These are phyloP conservation scores for Terana coerulea DNA, from an alignment of 768 basidiomycete species.

Conservation along the genomic window DNA sequence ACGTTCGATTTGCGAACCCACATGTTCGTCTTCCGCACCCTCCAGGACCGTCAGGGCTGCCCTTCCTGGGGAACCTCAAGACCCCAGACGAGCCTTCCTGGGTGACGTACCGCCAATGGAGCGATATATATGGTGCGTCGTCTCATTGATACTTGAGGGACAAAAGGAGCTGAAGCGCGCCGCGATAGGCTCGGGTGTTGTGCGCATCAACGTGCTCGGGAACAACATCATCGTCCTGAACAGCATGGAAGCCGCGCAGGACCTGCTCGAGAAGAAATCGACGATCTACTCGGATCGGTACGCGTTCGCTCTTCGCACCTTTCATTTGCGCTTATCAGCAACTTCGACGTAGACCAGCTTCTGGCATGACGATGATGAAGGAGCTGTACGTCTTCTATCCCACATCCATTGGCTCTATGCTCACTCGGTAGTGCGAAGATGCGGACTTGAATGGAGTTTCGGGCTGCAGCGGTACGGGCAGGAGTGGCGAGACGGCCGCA, in stretches of 20 bases:
- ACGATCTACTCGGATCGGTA: conserved; percentile 18
- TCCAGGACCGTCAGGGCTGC: conserved; percentile 5
- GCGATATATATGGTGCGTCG: not conserved
- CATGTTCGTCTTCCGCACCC: not conserved
- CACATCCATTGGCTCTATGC: not conserved
- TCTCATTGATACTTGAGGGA: not conserved
- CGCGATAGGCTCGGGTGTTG: conserved; percentile 14
- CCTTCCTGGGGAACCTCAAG: not conserved
- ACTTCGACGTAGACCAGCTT: not conserved
- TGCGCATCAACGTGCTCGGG: conserved; percentile 14
- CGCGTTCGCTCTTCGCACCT: not conserved
- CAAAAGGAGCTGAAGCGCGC: not conserved
- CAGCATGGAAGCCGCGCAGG: conserved; percentile 10
- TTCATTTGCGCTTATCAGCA: not conserved
- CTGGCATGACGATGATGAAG: conserved; percentile 1
- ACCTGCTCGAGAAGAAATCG: conserved; percentile 20
- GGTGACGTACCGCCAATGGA: not conserved
- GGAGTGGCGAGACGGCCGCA: conserved; percentile 10
- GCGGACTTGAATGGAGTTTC: conserved; percentile 10
- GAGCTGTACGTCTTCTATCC: conserved; percentile 9
- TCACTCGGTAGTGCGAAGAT: not conserved
- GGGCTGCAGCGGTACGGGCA: conserved; percentile 11
- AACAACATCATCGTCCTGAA: conserved; percentile 14
- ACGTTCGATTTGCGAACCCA: not conserved
- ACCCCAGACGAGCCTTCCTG: not conserved